Evolutionary conservation across 1,284 basidiomycete genomes (phyloP).

Genomic region (Ustilago trichophora): DNA sequence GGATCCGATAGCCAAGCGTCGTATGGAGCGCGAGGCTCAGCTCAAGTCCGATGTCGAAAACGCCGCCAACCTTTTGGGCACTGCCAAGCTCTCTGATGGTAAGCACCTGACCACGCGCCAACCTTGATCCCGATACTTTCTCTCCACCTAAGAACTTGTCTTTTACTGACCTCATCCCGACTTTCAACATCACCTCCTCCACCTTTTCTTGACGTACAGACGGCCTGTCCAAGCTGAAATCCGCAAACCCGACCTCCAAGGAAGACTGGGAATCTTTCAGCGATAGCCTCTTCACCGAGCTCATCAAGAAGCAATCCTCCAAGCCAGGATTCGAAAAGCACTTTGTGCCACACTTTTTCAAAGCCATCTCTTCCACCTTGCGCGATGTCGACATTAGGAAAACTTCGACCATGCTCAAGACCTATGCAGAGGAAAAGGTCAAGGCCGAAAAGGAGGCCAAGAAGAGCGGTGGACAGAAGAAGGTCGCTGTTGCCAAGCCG

Average conservation of each 20-base stretch:
- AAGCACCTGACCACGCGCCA: too few relatives aligned
- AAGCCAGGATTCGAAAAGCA: slow-evolving; percentile 62
- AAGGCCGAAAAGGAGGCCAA: slow-evolving; percentile 62
- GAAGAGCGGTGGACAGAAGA: slow-evolving; percentile 52
- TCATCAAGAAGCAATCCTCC: slow-evolving; percentile 53
- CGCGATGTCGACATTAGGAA: slow-evolving; percentile 63
- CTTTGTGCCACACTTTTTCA: slow-evolving; percentile 55
- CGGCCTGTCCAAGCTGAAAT: slow-evolving; percentile 22
- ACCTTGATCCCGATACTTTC: too few relatives aligned
- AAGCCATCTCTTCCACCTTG: slow-evolving; percentile 39
- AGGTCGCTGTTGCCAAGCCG: slow-evolving; percentile 41
- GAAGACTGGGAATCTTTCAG: slow-evolving; percentile 62
- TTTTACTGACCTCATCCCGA: too few relatives aligned
- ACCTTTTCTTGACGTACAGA: slow-evolving; percentile 5
- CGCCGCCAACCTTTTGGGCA: slow-evolving; percentile 61
- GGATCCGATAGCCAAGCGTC: slow-evolving; percentile 44
- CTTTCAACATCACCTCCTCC: too few relatives aligned
- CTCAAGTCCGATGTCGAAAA: slow-evolving; percentile 63
- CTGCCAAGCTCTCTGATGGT: slow-evolving; percentile 46
- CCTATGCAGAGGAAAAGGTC: slow-evolving; percentile 61
- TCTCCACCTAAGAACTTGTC: too few relatives aligned
- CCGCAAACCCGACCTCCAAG: slow-evolving; percentile 53
- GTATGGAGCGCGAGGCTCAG: slow-evolving; percentile 57
- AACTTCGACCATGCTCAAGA: slow-evolving; percentile 51
- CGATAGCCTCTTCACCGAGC: slow-evolving; percentile 37